A percentile compares a stretch with the other conserved stretches of the same genome.
phyloP scores from a whole-genome alignment of 495 filamentous ascomycete species.

The Hypoxylon fragiforme region DNA sequence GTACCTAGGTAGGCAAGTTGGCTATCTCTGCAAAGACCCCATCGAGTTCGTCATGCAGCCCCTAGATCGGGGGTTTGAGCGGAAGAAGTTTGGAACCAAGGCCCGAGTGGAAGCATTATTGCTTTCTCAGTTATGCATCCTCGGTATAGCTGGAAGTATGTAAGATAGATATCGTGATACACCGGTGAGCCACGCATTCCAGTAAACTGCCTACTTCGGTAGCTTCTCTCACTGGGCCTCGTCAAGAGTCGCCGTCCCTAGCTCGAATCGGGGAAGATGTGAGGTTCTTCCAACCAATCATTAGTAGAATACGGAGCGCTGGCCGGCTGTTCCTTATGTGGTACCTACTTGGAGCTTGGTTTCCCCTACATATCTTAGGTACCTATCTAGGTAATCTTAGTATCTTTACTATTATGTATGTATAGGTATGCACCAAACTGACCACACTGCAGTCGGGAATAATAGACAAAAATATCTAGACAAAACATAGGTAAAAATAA shows the following conservation, averaged over 20 bases:
- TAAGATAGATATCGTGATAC: conserved; percentile 6
- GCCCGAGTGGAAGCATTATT: conserved; percentile 2
- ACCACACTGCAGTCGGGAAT: no score
- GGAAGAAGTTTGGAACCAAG: conserved; percentile 3
- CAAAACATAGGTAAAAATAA: conserved; percentile 14
- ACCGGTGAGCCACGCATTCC: conserved; percentile 17
- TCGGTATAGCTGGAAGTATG: no score
- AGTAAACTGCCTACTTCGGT: no score
- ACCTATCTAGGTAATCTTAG: no score
- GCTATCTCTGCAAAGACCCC: no score
- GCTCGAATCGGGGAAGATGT: conserved; percentile 19
- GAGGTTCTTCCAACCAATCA: conserved; percentile 19
- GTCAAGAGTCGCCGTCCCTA: conserved; percentile 12
- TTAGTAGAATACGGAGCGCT: conserved; percentile 3
- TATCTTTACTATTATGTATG: no score
- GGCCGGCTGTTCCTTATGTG: not conserved
- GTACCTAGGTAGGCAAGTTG: no score
- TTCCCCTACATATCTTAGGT: conserved; percentile 3
- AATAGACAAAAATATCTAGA: conserved; percentile 7
- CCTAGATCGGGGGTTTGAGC: conserved; percentile 1
- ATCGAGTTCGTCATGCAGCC: conserved; percentile 10
- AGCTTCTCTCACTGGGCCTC: no score
- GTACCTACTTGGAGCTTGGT: conserved; percentile 8
- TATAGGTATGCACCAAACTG: no score
- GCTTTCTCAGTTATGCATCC: conserved; percentile 10